Evolutionary conservation across 1,139 yeast species (phyloP), one percentile per base, ranked within the genome.

Genomic region (Arxiozyma heterogenica): DNA sequence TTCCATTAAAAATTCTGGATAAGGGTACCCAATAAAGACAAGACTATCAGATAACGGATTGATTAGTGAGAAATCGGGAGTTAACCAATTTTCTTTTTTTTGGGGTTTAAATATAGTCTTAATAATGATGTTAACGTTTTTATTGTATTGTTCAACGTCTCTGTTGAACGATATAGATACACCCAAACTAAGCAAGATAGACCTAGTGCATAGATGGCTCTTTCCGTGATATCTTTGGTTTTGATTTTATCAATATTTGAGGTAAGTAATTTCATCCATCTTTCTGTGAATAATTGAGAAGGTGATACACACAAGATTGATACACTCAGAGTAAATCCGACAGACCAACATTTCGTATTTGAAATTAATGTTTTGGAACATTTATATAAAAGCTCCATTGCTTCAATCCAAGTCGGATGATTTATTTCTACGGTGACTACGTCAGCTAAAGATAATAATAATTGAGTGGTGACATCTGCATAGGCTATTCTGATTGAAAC

Each of bases 331-430:
- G 84, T 81, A 51, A 87, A 79, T 0, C 91, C 82, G 47, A 82
- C 78, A 6, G 82, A 79, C 96, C 97, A 90, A 53, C 79, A 79
- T 61, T 81, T 82, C n/a, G 73, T 74, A 45, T 75, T 73, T 20
- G 68, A 59, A 38, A 75, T 73, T 46, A 78, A 62, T 50, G 73
- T 69, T 15, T 67, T 71, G 39, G 75, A 68, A 1, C 85, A 81
- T 55, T 78, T 78, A 17, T 77, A 70, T 65, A 79, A 85, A 2
- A 90, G 79, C 41, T 79, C 80, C 53, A 89, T 79, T 0, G 96
- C 94, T 51, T 83, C 86, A 0, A 85, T 84, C 99, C 98, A 94
- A 0, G 86, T 82, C 2, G 98, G 98, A 68, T 90, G 95, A 64
- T 94, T 93, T 0, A 90, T 90, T 67, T 94, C 99, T 0, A 97